These are phyloP conservation scores for Epichloe festucae DNA, from an alignment of 2,329 filamentous ascomycete genomes.

Conservation along the genomic window DNA sequence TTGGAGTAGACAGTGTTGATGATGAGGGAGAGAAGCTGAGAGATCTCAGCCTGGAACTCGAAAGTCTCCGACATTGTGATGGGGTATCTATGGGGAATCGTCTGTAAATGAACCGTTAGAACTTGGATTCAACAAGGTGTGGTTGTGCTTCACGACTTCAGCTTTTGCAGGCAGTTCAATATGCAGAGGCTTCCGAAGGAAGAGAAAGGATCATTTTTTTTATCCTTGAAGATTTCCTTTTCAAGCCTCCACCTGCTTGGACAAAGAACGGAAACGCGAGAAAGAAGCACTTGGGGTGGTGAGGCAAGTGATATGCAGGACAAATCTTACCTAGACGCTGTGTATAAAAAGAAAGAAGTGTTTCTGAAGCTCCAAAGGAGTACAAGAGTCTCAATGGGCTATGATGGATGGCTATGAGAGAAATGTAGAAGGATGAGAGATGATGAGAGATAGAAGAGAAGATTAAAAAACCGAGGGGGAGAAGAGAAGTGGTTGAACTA, in stretches of 20 bases:
- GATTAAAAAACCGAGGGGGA: conserved; percentile 12
- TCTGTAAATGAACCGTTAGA: conserved; percentile 4
- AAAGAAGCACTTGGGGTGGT: neutral
- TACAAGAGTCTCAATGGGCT: conserved; percentile 11
- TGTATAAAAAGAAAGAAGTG: conserved; percentile 7
- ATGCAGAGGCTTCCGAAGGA: neutral
- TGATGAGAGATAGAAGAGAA: conserved; percentile 11
- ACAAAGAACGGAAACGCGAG: neutral
- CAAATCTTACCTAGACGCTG: conserved; percentile 13
- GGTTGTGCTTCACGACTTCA: neutral
- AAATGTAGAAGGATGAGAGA: conserved; percentile 9
- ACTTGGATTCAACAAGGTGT: neutral
- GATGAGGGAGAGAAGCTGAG: conserved; percentile 98
- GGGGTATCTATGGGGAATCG: conserved; percentile 26
- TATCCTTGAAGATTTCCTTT: neutral
- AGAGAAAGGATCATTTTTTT: neutral
- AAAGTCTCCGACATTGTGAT: conserved; percentile 89
- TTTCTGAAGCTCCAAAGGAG: conserved; percentile 2
- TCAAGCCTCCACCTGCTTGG: neutral
- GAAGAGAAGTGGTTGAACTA: conserved; percentile 15
- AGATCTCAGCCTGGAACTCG: conserved; percentile 99
- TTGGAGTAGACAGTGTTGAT: conserved; percentile 99
- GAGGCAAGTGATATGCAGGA: neutral
- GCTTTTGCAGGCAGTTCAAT: too few species aligned
- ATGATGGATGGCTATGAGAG: conserved; percentile 2